These are phyloP conservation scores for Sambucus nigra DNA, from an alignment of 129 eudicot species.

Conservation along the genomic window DNA sequence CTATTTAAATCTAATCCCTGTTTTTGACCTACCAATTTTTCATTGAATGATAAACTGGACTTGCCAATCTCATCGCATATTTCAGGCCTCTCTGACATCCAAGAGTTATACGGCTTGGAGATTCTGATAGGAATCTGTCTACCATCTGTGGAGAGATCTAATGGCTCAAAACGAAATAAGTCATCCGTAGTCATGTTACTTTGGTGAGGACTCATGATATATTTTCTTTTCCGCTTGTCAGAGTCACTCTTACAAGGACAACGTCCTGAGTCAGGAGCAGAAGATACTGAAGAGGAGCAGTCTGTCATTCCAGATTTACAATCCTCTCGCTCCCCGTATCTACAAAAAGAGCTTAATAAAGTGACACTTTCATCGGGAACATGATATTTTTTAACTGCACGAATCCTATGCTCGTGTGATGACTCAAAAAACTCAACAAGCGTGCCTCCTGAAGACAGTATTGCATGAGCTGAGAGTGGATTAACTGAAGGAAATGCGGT, in stretches of 20 bases:
- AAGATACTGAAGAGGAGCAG: slow-evolving; percentile 87
- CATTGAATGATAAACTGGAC: slow-evolving; percentile 24
- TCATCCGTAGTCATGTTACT: slow-evolving; percentile 19
- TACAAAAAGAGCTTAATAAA: slow-evolving; percentile 47
- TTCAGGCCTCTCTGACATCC: slow-evolving; percentile 30
- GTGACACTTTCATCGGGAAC: slow-evolving; percentile 64
- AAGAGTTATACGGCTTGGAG: slow-evolving; percentile 15
- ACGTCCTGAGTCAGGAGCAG: slow-evolving; percentile 56
- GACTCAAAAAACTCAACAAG: slow-evolving; percentile 58
- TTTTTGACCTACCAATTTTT: slow-evolving; percentile 20
- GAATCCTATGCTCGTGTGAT: slow-evolving; percentile 45
- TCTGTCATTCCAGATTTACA: slow-evolving; percentile 82
- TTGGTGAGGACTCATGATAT: slow-evolving; percentile 20
- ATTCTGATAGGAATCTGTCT: slow-evolving; percentile 25
- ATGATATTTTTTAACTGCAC: slow-evolving; percentile 45
- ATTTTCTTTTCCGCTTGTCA: slow-evolving; percentile 47
- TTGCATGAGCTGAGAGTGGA: slow-evolving; percentile 91
- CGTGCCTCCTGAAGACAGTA: slow-evolving; percentile 52
- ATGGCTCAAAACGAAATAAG: slow-evolving; percentile 20
- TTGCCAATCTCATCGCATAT: slow-evolving; percentile 23
- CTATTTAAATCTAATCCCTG: slow-evolving; percentile 19
- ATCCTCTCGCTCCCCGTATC: slow-evolving; percentile 83
- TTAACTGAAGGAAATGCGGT: slow-evolving; percentile 77
- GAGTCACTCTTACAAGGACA: slow-evolving; percentile 28
- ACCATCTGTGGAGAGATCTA: slow-evolving; percentile 19